Base-by-base conservation (phyloP, 2,329 filamentous ascomycete genomes). In the Chaetomiaceae sp. region DNA sequence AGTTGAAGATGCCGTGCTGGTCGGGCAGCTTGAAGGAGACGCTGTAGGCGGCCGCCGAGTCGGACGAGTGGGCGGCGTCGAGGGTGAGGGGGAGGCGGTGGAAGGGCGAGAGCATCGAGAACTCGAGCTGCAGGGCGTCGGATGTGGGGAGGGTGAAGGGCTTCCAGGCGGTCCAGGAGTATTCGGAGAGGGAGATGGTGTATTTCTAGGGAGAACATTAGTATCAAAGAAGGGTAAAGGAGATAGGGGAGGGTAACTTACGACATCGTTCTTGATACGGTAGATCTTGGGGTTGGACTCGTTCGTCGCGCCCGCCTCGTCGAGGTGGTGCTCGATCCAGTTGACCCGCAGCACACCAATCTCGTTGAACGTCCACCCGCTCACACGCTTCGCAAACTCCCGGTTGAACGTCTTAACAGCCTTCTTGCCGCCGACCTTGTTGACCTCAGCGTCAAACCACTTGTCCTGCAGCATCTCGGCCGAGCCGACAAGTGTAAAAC, bases 1-100 rank as follows among this genome's bases (percentile, higher is more conserved):
- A 97, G 75, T 95, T 95, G 81, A 97, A 99, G 73, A 99, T 96
- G 68, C 94, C 94, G 75, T 99, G 94, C 73, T 99, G 94, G 70
- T 99, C 94, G 4, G 94, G 94, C 4, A 92, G 81, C 59, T 79
- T 87, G 73, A 99, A 96, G 22, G 82, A 79, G 42, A 82, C 79
- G 59, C 80, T 79, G 76, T 86, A 99, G 57, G 88, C 79, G 46
- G 88, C 85, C 59, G 84, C 83, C 64, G 89, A 85, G 51, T 78
- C 71, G 1, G 84, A 86, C 23, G 76, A 77, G 29, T 72, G 71
- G 9, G 76, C 69, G 20, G 59, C 40, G 25, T 60, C 62, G 14
- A 82, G 80, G 8, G 74, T 64, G 29, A 99, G 84, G 55, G 84
- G 78, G 31, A 97, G 80, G 38, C 94, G 91, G 75, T 96, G 87